A percentile compares a stretch with the other conserved stretches of the same genome.
Conservation (phyloP, 208 protist genomes). For the Jaenimonas drosophilae region DNA sequence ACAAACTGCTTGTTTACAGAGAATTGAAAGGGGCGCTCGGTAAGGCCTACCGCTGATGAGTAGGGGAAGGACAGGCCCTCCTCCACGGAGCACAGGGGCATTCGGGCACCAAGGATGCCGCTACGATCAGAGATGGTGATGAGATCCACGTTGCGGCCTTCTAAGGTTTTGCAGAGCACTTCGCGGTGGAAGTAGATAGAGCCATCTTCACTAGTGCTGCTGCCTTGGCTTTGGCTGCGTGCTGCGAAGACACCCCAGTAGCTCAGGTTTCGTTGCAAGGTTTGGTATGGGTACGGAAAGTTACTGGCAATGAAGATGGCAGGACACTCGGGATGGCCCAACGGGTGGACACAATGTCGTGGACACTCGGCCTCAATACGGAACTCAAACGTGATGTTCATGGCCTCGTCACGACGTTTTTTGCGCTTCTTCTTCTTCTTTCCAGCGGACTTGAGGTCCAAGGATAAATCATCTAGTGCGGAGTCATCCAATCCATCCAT, state of each 20-base stretch:
- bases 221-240: neutral
- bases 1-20: conserved; percentile 60
- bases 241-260: conserved; percentile 30
- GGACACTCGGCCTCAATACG: conserved; percentile 49
- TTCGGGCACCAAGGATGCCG: conserved; percentile 19
- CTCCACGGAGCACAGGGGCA: conserved; percentile 15
- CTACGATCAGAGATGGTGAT: conserved; percentile 77
- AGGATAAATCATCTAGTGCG: too few relatives aligned
- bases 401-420: conserved; percentile 50
- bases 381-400: conserved; percentile 80
- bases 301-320: conserved; percentile 88
- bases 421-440: conserved; percentile 24
- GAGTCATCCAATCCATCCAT: neutral
- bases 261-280: conserved; percentile 48
- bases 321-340: conserved; percentile 36
- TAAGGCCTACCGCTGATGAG: conserved; percentile 42
- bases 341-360: conserved; percentile 20
- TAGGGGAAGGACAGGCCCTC: conserved; percentile 36
- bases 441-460: conserved; percentile 6
- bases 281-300: conserved; percentile 84
- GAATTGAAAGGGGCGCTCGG: conserved; percentile 46
- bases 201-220: neutral
- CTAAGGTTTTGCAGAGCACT: conserved; percentile 73
- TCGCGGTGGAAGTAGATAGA: conserved; percentile 82
- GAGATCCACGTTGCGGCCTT: conserved; percentile 75